Evolutionary conservation across 345 rosid species (phyloP).

Genomic region (Lepidium africanum): DNA sequence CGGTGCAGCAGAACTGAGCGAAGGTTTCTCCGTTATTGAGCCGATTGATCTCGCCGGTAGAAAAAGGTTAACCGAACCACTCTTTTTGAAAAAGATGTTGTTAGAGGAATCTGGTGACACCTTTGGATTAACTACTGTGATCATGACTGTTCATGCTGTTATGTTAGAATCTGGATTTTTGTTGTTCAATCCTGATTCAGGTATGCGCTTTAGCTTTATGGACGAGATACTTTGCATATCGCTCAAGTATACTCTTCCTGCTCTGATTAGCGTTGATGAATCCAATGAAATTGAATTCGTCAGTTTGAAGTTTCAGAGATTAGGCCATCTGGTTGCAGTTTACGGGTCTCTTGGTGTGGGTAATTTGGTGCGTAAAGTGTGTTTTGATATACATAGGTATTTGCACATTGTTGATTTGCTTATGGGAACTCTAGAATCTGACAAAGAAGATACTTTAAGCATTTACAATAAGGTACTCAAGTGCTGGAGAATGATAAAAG

Average conservation of each 20-base stretch:
- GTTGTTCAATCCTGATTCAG: constrained; percentile 32
- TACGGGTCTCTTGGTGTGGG: constrained; percentile 38
- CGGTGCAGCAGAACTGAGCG: not conserved
- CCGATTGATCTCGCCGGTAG: constrained; percentile 19
- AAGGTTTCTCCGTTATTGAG: not conserved
- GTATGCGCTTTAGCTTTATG: constrained; percentile 25
- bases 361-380: constrained; percentile 27
- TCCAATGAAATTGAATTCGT: constrained; percentile 14
- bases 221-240: not conserved
- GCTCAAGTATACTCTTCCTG: not conserved
- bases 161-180: constrained; percentile 57
- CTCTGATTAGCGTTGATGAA: not conserved
- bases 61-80: constrained; percentile 36
- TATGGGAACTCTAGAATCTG: not conserved
- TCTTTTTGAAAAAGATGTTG: constrained; percentile 46
- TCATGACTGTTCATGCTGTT: constrained; percentile 36
- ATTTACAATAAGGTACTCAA: constrained; percentile 25
- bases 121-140: constrained; percentile 7
- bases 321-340: constrained; percentile 44
- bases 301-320: constrained; percentile 39
- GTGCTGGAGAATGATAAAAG: constrained; percentile 57
- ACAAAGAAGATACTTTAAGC: not conserved
- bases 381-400: constrained; percentile 36
- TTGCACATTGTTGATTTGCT: constrained; percentile 29
- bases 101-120: constrained; percentile 26